Percentiles rank a stretch among this genome's conserved stretches.
Evolutionary conservation across 257 asterid genomes (phyloP).

Genomic region (Penstemon eatonii): DNA sequence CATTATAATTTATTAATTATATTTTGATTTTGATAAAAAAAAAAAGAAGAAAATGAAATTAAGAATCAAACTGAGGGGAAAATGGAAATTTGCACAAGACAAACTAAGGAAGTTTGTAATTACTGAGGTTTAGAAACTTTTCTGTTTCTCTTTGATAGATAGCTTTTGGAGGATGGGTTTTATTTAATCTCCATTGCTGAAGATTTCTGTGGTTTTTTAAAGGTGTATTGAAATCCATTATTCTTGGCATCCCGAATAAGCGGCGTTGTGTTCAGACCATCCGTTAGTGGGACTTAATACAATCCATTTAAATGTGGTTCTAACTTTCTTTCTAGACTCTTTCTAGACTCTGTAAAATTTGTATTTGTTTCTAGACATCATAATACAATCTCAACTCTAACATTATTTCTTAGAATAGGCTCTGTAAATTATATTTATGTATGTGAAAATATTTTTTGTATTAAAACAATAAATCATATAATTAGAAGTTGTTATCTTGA

Average conservation of each 20-base stretch:
- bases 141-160: slow-evolving; percentile 1
- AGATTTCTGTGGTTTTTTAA: neutral
- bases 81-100: slow-evolving; percentile 15
- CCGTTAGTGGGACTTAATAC: too few relatives aligned
- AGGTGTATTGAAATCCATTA: slow-evolving; percentile 9
- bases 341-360: too few relatives aligned
- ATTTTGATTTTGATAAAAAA: neutral
- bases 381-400: too few relatives aligned
- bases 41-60: neutral
- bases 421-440: too few relatives aligned
- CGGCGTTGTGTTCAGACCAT: slow-evolving; percentile 28
- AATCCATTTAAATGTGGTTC: too few relatives aligned
- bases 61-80: neutral
- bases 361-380: too few relatives aligned
- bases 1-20: slow-evolving; percentile 1
- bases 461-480: too few relatives aligned
- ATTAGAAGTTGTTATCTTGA: too few relatives aligned
- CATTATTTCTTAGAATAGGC: too few relatives aligned
- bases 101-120: neutral
- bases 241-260: slow-evolving; percentile 19
- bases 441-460: too few relatives aligned
- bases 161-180: slow-evolving; percentile 23
- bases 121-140: neutral
- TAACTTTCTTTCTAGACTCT: too few relatives aligned
- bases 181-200: slow-evolving; percentile 1